phyloP scores from a whole-genome alignment of 306 rosid genomes.

The Cicer pinnatifidum region DNA sequence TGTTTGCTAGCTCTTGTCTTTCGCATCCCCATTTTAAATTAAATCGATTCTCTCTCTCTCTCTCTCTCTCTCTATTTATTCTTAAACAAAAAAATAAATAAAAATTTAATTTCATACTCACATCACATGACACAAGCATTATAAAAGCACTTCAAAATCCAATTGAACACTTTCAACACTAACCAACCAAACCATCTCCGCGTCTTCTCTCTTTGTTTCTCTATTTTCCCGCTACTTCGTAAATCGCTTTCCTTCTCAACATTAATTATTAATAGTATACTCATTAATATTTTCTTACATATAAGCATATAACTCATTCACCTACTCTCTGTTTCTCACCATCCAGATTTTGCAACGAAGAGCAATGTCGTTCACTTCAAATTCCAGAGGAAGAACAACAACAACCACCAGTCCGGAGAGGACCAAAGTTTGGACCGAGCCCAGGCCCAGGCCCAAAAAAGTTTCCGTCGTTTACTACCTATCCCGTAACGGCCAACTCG shows the following conservation, averaged over 20 bases:
- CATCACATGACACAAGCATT: not conserved
- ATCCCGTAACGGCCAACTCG: constrained; percentile 85
- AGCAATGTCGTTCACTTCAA: constrained; percentile 66
- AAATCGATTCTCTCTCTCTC: not conserved
- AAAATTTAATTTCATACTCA: not conserved
- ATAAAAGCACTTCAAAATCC: constrained; percentile 31
- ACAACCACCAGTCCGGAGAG: constrained; percentile 67
- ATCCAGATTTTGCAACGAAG: constrained; percentile 27
- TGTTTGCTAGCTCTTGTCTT: constrained; percentile 87
- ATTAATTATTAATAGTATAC: not conserved
- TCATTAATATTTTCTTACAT: not conserved
- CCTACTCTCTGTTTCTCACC: constrained; percentile 6
- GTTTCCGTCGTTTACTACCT: constrained; percentile 91
- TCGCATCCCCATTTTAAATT: constrained; percentile 73
- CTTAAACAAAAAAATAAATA: not conserved
- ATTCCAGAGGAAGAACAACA: constrained; percentile 48
- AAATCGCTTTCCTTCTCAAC: constrained; percentile 41
- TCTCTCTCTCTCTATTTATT: not conserved
- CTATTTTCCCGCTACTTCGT: constrained; percentile 39
- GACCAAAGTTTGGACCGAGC: constrained; percentile 79
- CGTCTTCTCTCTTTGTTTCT: constrained; percentile 11
- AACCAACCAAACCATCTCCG: not conserved
- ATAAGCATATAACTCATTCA: not conserved
- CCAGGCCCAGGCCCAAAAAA: constrained; percentile 57
- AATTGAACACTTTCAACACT: not conserved